Evolutionary conservation across 2,329 filamentous ascomycete genomes (phyloP), one percentile per base, ranked within the genome.

Genomic region (Chaetomium sp.): DNA sequence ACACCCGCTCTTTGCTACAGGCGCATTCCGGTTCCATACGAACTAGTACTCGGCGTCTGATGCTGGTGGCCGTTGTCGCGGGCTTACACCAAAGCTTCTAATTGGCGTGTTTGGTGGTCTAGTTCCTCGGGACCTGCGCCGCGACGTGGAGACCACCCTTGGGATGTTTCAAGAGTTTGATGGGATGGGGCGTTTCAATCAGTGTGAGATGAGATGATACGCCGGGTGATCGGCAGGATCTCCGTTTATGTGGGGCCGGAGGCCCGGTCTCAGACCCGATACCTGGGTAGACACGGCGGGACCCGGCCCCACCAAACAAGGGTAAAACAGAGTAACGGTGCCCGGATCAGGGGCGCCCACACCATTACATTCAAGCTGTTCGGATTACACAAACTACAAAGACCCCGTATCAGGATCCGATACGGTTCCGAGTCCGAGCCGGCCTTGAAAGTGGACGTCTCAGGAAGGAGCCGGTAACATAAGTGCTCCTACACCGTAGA

Each of bases 241-340:
- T 27, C 50, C 50, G 50, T 27, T 31, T 4, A 29, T 53, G 50
- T 35, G 51, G 51, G 27, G 51, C 51, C 51, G 19, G 21, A 27
- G 51, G 10, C 13, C 27, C 27, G 51, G 38, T 42, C 38, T n/a
- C 38, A 42, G 38, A 19, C 35, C 19, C 27, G 16, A 10, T 31
- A 25, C 25, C 19, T 31, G 31, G 29, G 19, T 35, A 12, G 51
- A 12, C 4, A n/a, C 27, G 25, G 51, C 7, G 6, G 16, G 27
- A 35, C 27, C 31, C 27, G 51, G 51, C 51, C 51, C 27, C 51
- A 35, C 51, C 51, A 55, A 33, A 55, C 51, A 55, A 21, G 51
- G 51, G 51, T 35, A 55, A 55, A 55, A 55, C 51, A 29, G 21
- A n/a, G n/a, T 23, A n/a, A 47, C 45, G n/a, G n/a, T 3, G 45